A percentile compares a stretch with the other conserved stretches of the same genome.
phyloP scores from a whole-genome alignment of 768 basidiomycete species.

The Kwoniella sp. region DNA sequence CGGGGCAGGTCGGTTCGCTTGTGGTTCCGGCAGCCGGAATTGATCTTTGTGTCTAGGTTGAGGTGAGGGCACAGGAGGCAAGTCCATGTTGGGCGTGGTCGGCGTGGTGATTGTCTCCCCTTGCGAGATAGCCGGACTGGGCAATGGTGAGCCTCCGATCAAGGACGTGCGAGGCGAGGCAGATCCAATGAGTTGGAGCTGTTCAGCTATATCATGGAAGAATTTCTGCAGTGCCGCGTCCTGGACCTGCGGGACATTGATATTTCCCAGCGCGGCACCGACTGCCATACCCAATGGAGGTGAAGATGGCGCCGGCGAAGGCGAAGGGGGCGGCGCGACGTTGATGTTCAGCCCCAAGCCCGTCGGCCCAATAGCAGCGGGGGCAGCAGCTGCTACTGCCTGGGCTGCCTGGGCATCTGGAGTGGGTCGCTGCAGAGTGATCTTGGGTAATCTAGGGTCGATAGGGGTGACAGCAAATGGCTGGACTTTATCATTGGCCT shows the following conservation, averaged over 20 bases:
- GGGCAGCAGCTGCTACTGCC: neutral
- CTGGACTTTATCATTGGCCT: neutral
- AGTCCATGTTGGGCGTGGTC: conserved; percentile 12
- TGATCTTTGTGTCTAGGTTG: neutral
- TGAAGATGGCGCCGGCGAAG: conserved; percentile 28
- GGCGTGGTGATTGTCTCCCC: conserved; percentile 26
- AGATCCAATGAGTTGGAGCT: conserved; percentile 70
- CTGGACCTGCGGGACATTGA: conserved; percentile 69
- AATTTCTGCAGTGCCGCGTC: conserved; percentile 78
- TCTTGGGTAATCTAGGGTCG: conserved; percentile 39
- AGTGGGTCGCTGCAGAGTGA: conserved; percentile 42
- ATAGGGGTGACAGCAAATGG: conserved; percentile 25
- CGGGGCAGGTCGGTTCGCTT: conserved; percentile 9
- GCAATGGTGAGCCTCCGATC: conserved; percentile 5
- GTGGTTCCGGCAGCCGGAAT: neutral
- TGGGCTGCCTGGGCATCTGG: conserved; percentile 21
- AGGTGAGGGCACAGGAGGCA: conserved; percentile 3
- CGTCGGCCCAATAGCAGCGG: too few species aligned
- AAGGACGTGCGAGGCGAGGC: conserved; percentile 50
- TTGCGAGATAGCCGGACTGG: conserved; percentile 28
- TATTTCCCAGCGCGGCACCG: conserved; percentile 27
- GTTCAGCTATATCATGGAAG: conserved; percentile 79
- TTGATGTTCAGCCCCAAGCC: conserved; percentile 36
- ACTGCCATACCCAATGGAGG: conserved; percentile 15
- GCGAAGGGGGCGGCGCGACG: conserved; percentile 22